Evolutionary conservation across 163 green algal species (phyloP).

Genomic region (Volvox carteri): DNA sequence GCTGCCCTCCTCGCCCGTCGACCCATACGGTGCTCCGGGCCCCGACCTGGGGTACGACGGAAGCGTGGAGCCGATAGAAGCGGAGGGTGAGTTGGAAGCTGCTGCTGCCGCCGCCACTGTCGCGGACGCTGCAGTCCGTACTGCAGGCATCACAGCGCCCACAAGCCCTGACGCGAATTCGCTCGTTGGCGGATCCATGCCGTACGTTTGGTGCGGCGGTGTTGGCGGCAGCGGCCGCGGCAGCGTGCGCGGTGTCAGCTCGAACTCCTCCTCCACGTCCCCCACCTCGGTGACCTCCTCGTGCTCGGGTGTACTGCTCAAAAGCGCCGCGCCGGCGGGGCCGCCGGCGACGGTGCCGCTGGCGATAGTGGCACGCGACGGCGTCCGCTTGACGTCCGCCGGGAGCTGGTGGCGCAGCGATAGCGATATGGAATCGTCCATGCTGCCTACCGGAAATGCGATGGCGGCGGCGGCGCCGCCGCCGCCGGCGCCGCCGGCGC

Average conservation of each 20-base stretch:
- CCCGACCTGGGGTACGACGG: background rate
- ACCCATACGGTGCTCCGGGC: background rate
- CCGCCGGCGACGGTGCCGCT: background rate
- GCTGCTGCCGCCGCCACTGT: background rate
- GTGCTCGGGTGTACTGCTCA: background rate
- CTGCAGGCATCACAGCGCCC: conserved; percentile 2
- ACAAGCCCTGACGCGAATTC: conserved; percentile 17
- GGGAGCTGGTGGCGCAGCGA: conserved; percentile 33
- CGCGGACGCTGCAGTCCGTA: background rate
- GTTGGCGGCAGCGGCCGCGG: background rate
- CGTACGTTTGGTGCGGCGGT: background rate
- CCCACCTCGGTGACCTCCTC: background rate
- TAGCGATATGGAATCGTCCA: background rate
- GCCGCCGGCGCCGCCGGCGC: background rate
- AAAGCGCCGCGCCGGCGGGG: no score
- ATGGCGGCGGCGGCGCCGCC: no score
- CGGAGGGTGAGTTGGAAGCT: background rate
- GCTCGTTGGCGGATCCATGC: background rate
- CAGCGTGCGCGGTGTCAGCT: background rate
- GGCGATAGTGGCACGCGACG: background rate
- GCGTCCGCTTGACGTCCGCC: background rate
- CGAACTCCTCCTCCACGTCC: background rate
- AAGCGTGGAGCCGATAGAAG: background rate
- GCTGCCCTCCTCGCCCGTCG: background rate
- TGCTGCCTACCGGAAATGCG: background rate